A percentile compares a stretch with the other conserved stretches of the same genome.
Conservation (phyloP, 2,329 filamentous ascomycete genomes). For the Cladophialophora carrionii region DNA sequence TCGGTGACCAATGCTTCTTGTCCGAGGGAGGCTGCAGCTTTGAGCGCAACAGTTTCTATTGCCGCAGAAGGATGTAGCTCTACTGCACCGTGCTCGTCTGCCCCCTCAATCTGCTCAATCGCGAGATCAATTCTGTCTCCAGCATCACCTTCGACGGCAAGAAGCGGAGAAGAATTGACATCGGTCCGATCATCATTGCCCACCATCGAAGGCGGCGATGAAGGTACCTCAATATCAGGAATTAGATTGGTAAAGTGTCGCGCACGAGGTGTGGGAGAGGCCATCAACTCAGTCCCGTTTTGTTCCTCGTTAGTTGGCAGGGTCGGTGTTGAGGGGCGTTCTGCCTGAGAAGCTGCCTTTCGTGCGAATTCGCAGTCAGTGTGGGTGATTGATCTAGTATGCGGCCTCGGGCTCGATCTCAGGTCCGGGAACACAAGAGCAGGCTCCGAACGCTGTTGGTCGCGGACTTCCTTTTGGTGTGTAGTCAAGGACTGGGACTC, state of each 20-base stretch:
- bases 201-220: slow-evolving; percentile 37
- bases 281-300: slow-evolving; percentile 31
- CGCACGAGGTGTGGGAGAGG: slow-evolving; percentile 39
- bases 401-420: slow-evolving; percentile 56
- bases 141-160: slow-evolving; percentile 19
- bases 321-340: slow-evolving; percentile 35
- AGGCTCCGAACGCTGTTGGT: slow-evolving; percentile 68
- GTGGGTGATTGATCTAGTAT: slow-evolving; percentile 21
- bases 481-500: slow-evolving; percentile 79
- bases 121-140: slow-evolving; percentile 23
- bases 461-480: slow-evolving; percentile 74
- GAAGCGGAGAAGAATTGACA: slow-evolving; percentile 31
- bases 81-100: background rate
- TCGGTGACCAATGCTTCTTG: background rate
- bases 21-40: background rate
- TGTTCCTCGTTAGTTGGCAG: slow-evolving; percentile 31
- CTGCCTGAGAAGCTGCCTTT: slow-evolving; percentile 28
- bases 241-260: slow-evolving; percentile 29
- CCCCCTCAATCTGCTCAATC: slow-evolving; percentile 11
- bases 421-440: slow-evolving; percentile 70
- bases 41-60: background rate
- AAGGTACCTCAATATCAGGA: slow-evolving; percentile 37
- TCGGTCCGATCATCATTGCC: slow-evolving; percentile 26
- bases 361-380: slow-evolving; percentile 31
- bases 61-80: background rate